phyloP scores from a whole-genome alignment of 2,329 filamentous ascomycete genomes.

The Paraphaeosphaeria minitans region DNA sequence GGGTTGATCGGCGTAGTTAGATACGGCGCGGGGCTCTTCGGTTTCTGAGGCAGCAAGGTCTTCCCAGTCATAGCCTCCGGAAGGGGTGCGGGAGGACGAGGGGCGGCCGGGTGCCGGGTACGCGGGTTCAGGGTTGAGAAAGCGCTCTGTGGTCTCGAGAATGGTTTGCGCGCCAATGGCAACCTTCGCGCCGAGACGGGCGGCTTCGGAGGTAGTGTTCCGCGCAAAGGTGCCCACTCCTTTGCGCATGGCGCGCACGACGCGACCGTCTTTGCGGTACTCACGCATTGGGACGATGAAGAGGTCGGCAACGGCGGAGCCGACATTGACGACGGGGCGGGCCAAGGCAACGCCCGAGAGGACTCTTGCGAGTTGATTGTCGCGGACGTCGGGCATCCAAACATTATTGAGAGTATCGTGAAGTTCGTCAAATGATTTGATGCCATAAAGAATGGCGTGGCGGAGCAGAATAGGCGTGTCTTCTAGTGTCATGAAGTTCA shows the following conservation, averaged over 20 bases:
- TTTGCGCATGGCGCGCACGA: slow-evolving; percentile 90
- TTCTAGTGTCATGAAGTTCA: slow-evolving; percentile 97
- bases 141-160: slow-evolving; percentile 83
- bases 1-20: slow-evolving; percentile 92
- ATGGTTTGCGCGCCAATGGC: slow-evolving; percentile 95
- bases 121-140: slow-evolving; percentile 59
- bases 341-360: slow-evolving; percentile 88
- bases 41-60: slow-evolving; percentile 69
- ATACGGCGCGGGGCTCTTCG: slow-evolving; percentile 78
- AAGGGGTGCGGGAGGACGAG: slow-evolving; percentile 16
- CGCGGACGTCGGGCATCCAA: slow-evolving; percentile 92
- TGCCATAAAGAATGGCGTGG: slow-evolving; percentile 90
- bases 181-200: slow-evolving; percentile 90
- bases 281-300: slow-evolving; percentile 89
- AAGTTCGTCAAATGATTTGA: slow-evolving; percentile 86
- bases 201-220: slow-evolving; percentile 91
- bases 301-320: slow-evolving; percentile 82
- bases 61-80: slow-evolving; percentile 48
- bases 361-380: slow-evolving; percentile 86
- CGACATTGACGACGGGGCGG: slow-evolving; percentile 89
- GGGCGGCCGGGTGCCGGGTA: slow-evolving; percentile 15
- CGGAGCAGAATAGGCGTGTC: slow-evolving; percentile 83
- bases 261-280: slow-evolving; percentile 90
- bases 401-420: slow-evolving; percentile 92
- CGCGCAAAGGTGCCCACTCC: slow-evolving; percentile 88